phyloP scores from a whole-genome alignment of 768 basidiomycete genomes.

The Boletales sp. region DNA sequence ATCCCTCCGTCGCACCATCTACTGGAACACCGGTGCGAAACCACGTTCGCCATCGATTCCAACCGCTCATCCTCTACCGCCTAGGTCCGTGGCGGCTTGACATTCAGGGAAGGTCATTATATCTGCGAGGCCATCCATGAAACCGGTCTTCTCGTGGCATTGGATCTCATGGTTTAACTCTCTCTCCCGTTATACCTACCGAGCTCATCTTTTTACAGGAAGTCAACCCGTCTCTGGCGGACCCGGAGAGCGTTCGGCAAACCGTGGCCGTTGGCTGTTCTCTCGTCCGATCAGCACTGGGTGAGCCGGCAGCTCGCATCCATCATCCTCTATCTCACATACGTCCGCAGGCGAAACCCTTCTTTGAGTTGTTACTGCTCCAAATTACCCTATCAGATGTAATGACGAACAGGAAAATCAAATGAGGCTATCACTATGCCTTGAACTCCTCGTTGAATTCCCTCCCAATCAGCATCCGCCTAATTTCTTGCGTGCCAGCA shows the following conservation, averaged over 20 bases:
- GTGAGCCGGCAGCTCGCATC: slow-evolving; percentile 40
- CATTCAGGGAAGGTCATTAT: slow-evolving; percentile 98
- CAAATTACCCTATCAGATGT: not conserved
- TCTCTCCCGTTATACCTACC: not conserved
- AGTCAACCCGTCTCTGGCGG: slow-evolving; percentile 92
- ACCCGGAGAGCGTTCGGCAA: slow-evolving; percentile 69
- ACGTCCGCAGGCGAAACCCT: slow-evolving; percentile 30
- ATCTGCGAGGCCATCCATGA: slow-evolving; percentile 91
- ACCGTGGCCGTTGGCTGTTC: slow-evolving; percentile 92
- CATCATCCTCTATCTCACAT: slow-evolving; percentile 5
- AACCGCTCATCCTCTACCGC: not conserved
- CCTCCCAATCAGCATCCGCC: slow-evolving; percentile 90
- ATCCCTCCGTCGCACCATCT: slow-evolving; percentile 94
- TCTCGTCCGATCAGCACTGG: slow-evolving; percentile 76
- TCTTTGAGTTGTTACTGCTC: slow-evolving; percentile 17
- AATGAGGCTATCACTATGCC: slow-evolving; percentile 9
- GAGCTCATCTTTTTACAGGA: slow-evolving; percentile 51
- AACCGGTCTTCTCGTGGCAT: slow-evolving; percentile 86
- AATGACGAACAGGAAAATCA: not conserved
- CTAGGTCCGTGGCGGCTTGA: slow-evolving; percentile 89
- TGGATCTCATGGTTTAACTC: slow-evolving; percentile 85
- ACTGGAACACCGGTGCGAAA: slow-evolving; percentile 80
- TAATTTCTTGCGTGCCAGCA: slow-evolving; percentile 95
- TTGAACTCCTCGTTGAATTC: slow-evolving; percentile 79
- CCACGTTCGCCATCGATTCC: not conserved